Evolutionary conservation across 768 basidiomycete species (phyloP).

Genomic region (Cyclocybe aegerita): DNA sequence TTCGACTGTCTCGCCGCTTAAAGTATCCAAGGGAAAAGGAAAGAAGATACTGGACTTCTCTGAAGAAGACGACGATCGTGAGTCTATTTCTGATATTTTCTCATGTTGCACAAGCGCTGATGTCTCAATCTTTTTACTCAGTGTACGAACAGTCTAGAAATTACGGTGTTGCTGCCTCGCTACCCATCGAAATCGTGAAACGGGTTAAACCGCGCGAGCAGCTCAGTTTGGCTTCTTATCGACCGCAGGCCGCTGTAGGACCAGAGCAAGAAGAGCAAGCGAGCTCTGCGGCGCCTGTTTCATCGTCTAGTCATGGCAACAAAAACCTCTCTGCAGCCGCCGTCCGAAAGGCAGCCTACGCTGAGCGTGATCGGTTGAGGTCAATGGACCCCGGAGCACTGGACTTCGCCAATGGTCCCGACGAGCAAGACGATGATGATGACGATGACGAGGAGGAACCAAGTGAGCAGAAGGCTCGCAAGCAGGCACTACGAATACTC

Average conservation of each 20-base stretch:
- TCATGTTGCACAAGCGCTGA: background rate
- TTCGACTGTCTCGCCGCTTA: background rate
- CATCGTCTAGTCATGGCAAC: slow-evolving; percentile 13
- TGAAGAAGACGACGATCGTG: too few relatives aligned
- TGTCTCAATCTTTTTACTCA: too few relatives aligned
- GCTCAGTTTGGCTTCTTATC: slow-evolving; percentile 58
- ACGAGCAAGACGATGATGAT: slow-evolving; percentile 45
- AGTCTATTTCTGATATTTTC: background rate
- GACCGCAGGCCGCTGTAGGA: slow-evolving; percentile 43
- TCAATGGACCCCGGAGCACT: slow-evolving; percentile 69
- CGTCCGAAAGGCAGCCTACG: slow-evolving; percentile 61
- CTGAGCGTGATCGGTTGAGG: slow-evolving; percentile 64
- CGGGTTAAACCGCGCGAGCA: slow-evolving; percentile 31
- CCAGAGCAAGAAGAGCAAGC: slow-evolving; percentile 29
- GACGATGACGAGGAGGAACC: slow-evolving; percentile 19
- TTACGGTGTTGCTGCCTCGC: slow-evolving; percentile 47
- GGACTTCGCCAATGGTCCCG: slow-evolving; percentile 54
- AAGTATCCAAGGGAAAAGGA: background rate
- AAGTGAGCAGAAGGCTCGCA: slow-evolving; percentile 43
- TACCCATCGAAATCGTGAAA: slow-evolving; percentile 61
- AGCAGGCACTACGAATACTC: slow-evolving; percentile 66
- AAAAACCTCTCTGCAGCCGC: slow-evolving; percentile 42
- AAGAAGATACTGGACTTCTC: too few relatives aligned
- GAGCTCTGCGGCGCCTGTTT: slow-evolving; percentile 25
- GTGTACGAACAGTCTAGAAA: background rate